Evolutionary conservation across 345 rosid genomes (phyloP), one percentile per base, ranked within the genome.

Genomic region (Citrus unshiu): DNA sequence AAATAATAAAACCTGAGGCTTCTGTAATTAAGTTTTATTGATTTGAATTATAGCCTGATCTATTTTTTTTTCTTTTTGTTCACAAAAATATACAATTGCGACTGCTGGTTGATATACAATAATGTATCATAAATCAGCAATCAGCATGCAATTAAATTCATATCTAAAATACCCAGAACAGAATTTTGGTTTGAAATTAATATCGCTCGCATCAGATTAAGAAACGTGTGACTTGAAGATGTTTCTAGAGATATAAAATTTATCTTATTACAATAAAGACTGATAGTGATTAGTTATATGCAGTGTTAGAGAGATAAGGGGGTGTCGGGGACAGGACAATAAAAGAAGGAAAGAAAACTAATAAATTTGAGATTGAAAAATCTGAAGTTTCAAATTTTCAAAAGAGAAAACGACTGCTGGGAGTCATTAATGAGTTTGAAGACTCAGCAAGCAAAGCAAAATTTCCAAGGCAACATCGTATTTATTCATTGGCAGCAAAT

Each of bases 381-480:
- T 35, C 40, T 3, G 67, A 64, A 24, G 51, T 68, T 65, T 4
- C 4, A 40, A 68, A 76, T 18, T 70, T 71, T 71, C 51, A 78
- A 35, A 18, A 25, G 59, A 62, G 75, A 69, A 58, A 56, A 29
- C 1, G 32, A 68, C 7, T 51, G 63, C n/a, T 30, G 59, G 69
- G 78, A 18, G 78, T 66, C 65, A 77, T 81, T 24, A 73, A 78
- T 61, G 81, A 39, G 37, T 27, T 49, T 19, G 72, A 73, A 29
- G 81, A 60, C 54, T 8, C 58, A 27, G 16, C 69, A 74, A 70
- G 79, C 49, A 70, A 77, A 72, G 35, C 84, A 66, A 81, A 78
- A 37, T 5, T 74, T 62, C 13, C 67, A 68, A 73, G 78, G 61
- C 71, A 73, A 30, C 81, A 72, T 81, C 62, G 59, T 72, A 58